Evolutionary conservation across 495 filamentous ascomycete species (phyloP), one percentile per base, ranked within the genome.

Genomic region (Thermochaetoides thermophila): DNA sequence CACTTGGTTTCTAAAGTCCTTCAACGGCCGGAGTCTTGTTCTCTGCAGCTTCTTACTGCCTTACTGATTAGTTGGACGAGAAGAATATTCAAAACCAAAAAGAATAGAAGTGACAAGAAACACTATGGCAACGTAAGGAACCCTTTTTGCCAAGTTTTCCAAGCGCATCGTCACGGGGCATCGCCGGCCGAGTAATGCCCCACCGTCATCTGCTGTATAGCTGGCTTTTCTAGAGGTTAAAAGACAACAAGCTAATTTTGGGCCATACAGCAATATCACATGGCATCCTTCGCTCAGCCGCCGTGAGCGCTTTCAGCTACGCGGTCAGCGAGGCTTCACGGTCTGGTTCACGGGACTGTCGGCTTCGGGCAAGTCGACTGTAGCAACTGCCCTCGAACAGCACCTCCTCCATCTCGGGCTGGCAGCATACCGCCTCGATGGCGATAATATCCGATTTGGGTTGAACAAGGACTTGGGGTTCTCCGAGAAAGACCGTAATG

Each of bases 381-480:
- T 96, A 19, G 89, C 89, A 36, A 89, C 83, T 12, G 89, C 89
- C 13, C 81, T 96, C 12, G 89, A 97, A 63, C 85, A 92, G 59
- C 81, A 92, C 55, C 76, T 97, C 11, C 74, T 97, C 31, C 84
- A 89, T 50, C 66, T 77, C 12, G 76, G 76, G 11, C 57, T 92
- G 10, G 65, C 78, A 38, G 81, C 85, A 34, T 97, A 97, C 66
- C 74, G 91, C 1, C 76, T 97, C 12, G 89, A 97, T 58, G 89
- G 89, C 47, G 89, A 97, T 70, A 97, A 97, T 65, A 76, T 97
- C 49, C 87, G 89, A 37, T 95, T 95, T 67, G 91, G 89, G 2
- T 66, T 97, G 45, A 97, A 97, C 69, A 85, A 85, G 56, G 87
- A 97, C 64, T 71, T 96, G 20, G 87, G 86, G 3, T 96, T 96